A percentile compares a stretch with the other conserved stretches of the same genome.
phyloP scores from a whole-genome alignment of 2,329 filamentous ascomycete species.

The Hypoxylon sp. region DNA sequence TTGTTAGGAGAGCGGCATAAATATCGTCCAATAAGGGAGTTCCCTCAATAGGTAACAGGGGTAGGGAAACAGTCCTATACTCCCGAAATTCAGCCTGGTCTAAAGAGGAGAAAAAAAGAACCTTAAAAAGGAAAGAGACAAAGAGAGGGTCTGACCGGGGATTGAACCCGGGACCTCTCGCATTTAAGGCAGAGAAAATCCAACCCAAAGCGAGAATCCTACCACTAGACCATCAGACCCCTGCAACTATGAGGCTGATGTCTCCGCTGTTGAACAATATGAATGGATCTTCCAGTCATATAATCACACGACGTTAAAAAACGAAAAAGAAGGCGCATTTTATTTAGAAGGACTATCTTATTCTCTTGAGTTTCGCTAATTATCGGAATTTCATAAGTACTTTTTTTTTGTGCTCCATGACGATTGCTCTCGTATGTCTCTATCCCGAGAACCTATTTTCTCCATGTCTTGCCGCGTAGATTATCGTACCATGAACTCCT shows the following conservation, averaged over 20 bases:
- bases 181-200: slow-evolving; percentile 39
- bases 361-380: not conserved
- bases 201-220: slow-evolving; percentile 6
- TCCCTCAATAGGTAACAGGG: no score
- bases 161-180: slow-evolving; percentile 62
- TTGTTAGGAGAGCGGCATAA: no score
- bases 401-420: slow-evolving; percentile 2
- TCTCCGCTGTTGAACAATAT: not conserved
- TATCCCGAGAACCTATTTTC: slow-evolving; percentile 13
- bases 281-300: not conserved
- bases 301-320: not conserved
- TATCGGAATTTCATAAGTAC: not conserved
- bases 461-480: slow-evolving; percentile 11
- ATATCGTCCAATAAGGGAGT: no score
- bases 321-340: not conserved
- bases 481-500: slow-evolving; percentile 22
- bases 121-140: not conserved
- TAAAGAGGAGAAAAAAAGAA: no score
- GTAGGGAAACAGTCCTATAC: no score
- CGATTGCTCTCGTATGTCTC: slow-evolving; percentile 17
- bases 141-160: slow-evolving; percentile 55
- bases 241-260: not conserved
- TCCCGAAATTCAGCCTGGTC: no score
- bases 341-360: not conserved
- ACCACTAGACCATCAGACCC: slow-evolving; percentile 6